Evolutionary conservation across 2,329 filamentous ascomycete genomes (phyloP), one percentile per base, ranked within the genome.

Genomic region (Sporothrix schenckii): DNA sequence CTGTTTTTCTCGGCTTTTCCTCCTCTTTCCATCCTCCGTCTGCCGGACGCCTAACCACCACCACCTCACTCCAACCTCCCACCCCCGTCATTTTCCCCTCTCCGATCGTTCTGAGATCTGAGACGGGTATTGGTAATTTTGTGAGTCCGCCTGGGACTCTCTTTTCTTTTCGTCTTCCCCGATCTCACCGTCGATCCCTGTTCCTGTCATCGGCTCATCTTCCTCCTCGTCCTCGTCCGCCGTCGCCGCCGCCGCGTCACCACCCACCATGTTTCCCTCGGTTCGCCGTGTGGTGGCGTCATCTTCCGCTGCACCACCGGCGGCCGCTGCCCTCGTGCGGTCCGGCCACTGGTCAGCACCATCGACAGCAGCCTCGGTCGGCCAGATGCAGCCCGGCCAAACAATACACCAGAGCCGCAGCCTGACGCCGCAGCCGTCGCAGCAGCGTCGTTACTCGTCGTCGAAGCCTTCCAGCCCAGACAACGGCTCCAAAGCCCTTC

Each of bases 381-480:
- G 50, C 34, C 66, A 66, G 81, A 58, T 66, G n/a, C 74, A 79
- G 81, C 75, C 76, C 78, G 73, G 78, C 80, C 69, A 77, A 69
- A 69, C 72, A 70, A 50, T 52, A 50, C 52, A 58, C 49, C 70
- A 10, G 56, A 52, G 4, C 24, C 49, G 56, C 24, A 54, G 41
- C 49, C 34, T 34, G 34, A 34, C 34, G 34, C 6, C 34, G 34
- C 63, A 69, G 54, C 70, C 50, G 34, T 63, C 50, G 19, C 84
- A 85, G 74, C 86, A 87, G 79, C 81, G 85, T 75, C 82, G 86
- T 74, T 87, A 82, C 75, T 88, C 87, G 13, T 88, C 87, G 41
- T 88, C 87, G 47, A 89, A 88, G 77, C 86, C 87, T n/a, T 88
- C 86, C 50, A 85, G 84, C 75, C 83, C 86, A n/a, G 85, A 86